Evolutionary conservation across 2,329 filamentous ascomycete genomes (phyloP), one percentile per base, ranked within the genome.

Genomic region (Sclerotinia glacialis): DNA sequence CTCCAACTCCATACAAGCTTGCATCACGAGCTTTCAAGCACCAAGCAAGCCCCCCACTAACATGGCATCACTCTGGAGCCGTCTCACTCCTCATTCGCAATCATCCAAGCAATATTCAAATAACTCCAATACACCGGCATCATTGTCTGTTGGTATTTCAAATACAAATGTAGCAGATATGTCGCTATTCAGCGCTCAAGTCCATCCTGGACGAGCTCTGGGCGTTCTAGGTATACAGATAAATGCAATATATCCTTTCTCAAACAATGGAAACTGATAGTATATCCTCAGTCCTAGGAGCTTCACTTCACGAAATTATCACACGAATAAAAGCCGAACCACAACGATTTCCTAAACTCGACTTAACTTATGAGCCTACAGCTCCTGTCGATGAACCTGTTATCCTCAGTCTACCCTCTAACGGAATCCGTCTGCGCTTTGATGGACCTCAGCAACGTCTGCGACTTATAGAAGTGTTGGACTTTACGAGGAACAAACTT

Each of bases 401-500:
- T 23, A 81, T 91, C 53, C 79, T 98, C 65, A 83, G 83, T 23
- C 85, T 99, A 5, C 91, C 93, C 0, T 84, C 86, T 4, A 99
- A 98, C 78, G 95, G 95, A 37, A 78, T 99, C 40, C 90, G 94
- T 16, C 80, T 99, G 64, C 92, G 92, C 52, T 99, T 99, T 76
- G 95, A 99, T 76, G 95, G 93, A 0, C 88, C 91, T 5, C 93
- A 98, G 74, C 95, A 99, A 78, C 87, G 94, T 46, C 81, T 99
- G 52, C 90, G 95, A 3, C 80, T 99, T 69, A 92, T 99, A 72
- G 95, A 99, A 78, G 87, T 98, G 9, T 79, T 92, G 64, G 93
- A 98, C 79, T 97, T 99, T 76, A 88, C 89, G 56, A 95, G 92
- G 77, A 92, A 88, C 69, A 86, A 88, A 69, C 86, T 98, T 69